Evolutionary conservation across 2,329 filamentous ascomycete genomes (phyloP).

Genomic region (Alternaria conjuncta): DNA sequence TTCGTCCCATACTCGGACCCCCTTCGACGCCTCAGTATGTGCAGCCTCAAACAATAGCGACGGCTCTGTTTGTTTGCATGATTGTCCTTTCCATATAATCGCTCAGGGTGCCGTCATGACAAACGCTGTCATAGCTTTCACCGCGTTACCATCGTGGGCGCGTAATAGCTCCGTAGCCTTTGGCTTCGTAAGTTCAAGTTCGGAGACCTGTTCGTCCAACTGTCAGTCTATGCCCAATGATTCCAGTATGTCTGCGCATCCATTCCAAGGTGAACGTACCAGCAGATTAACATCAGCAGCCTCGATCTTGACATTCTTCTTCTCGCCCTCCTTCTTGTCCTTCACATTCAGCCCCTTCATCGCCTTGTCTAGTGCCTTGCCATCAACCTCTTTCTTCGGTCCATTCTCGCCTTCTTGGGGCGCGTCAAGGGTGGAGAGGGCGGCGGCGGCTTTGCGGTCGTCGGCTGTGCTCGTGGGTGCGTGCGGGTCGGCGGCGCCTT

Average conservation of each 20-base stretch:
- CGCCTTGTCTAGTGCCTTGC: constrained; percentile 73
- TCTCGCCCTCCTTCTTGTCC: constrained; percentile 49
- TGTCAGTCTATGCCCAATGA: constrained; percentile 4
- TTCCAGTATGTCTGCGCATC: background rate
- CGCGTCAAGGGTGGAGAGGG: constrained; percentile 72
- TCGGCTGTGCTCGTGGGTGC: constrained; percentile 66
- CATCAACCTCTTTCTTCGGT: constrained; percentile 67
- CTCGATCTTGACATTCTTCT: constrained; percentile 72
- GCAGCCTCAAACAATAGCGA: background rate
- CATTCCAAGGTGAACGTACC: constrained; percentile 54
- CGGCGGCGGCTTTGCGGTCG: constrained; percentile 77
- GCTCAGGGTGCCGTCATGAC: constrained; percentile 42
- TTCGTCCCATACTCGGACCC: too few species aligned
- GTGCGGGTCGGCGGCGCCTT: constrained; percentile 62
- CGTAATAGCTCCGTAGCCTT: constrained; percentile 79
- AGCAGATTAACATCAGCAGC: constrained; percentile 72
- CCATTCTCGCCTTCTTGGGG: constrained; percentile 57
- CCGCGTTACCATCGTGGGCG: constrained; percentile 71
- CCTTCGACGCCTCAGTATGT: background rate
- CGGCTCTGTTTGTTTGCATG: background rate
- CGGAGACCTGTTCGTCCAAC: constrained; percentile 56
- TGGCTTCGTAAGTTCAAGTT: constrained; percentile 73
- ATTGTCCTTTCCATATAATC: background rate
- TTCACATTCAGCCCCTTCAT: constrained; percentile 67
- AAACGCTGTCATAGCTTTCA: constrained; percentile 71